Evolutionary conservation across 495 filamentous ascomycete genomes (phyloP).

Genomic region (Xylaria curta): DNA sequence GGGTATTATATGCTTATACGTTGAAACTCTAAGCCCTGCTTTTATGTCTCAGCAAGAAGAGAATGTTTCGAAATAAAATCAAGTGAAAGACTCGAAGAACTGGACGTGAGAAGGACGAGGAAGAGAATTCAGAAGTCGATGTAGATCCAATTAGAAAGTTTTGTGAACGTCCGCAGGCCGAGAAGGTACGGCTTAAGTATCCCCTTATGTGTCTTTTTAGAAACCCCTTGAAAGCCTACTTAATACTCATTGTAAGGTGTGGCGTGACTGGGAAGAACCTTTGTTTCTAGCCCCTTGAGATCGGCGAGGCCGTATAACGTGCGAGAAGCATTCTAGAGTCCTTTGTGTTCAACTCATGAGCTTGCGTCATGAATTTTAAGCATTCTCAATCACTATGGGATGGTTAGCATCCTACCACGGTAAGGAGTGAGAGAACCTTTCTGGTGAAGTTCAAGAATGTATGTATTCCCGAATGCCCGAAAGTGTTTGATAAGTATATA

Average conservation of each 20-base stretch:
- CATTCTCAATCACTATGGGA: neutral
- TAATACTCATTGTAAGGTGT: neutral
- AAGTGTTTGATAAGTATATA: neutral
- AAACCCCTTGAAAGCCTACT: neutral
- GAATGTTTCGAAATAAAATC: neutral
- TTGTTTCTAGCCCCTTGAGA: neutral
- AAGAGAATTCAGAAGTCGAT: neutral
- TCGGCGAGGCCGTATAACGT: neutral
- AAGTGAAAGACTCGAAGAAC: neutral
- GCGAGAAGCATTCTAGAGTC: neutral
- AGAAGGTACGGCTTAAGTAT: slow-evolving; percentile 6
- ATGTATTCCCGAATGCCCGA: neutral
- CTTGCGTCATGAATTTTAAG: neutral
- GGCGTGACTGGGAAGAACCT: neutral
- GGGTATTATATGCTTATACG: too few species aligned
- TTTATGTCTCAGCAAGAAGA: neutral
- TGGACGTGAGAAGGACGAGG: neutral
- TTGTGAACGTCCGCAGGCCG: neutral
- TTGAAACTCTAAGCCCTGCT: neutral
- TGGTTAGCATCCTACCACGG: neutral
- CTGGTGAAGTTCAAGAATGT: neutral
- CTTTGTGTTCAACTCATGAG: neutral
- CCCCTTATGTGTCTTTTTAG: neutral
- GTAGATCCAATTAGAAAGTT: neutral
- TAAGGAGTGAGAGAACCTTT: neutral